Evolutionary conservation across 441 rosid species (phyloP).

Genomic region (Sinapis alba): DNA sequence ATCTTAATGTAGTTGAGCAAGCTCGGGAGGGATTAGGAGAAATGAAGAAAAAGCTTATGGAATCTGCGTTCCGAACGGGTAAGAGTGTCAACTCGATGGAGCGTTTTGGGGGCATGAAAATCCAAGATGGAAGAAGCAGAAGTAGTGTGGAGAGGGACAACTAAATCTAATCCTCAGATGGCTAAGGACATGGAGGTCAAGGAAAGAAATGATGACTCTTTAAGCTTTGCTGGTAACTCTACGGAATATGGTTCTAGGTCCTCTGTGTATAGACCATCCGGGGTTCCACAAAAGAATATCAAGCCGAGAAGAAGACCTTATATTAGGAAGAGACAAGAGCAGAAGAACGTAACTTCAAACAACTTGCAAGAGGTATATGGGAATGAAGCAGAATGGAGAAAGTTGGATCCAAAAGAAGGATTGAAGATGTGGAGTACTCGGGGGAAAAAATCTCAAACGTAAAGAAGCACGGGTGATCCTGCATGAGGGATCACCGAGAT

Average conservation of each 20-base stretch:
- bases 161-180: no score
- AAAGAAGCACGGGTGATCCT: not conserved
- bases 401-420: not conserved
- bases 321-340: not conserved
- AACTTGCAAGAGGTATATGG: not conserved
- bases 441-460: not conserved
- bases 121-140: no score
- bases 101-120: no score
- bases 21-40: no score
- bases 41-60: no score
- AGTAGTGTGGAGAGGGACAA: no score
- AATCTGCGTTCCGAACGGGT: no score
- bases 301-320: not conserved
- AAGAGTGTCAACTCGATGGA: no score
- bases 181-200: no score
- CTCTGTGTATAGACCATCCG: not conserved
- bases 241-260: not conserved
- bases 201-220: no score
- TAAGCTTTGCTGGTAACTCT: not conserved
- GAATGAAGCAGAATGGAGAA: not conserved
- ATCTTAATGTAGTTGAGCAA: no score
- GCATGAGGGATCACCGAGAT: not conserved
- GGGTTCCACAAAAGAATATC: not conserved
- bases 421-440: not conserved
- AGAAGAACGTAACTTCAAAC: not conserved